Conservation (phyloP, 441 rosid genomes). For the Metrosideros polymorpha region DNA sequence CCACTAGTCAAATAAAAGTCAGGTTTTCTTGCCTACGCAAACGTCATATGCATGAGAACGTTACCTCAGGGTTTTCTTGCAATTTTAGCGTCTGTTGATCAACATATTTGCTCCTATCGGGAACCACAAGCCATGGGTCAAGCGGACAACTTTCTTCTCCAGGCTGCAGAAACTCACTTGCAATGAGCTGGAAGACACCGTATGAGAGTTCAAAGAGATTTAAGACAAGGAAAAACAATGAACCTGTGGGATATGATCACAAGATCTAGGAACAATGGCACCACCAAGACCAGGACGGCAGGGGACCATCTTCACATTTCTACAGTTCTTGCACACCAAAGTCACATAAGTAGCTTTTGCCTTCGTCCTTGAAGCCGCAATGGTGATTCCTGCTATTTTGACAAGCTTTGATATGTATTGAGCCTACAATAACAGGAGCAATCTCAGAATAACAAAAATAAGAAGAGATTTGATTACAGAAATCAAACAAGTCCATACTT, state of each 20-base stretch:
- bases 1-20: not conserved
- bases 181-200: not conserved
- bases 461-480: not conserved
- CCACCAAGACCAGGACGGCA: conserved; percentile 98
- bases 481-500: not conserved
- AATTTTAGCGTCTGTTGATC: conserved; percentile 92
- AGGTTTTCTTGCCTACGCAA: not conserved
- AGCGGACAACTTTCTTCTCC: conserved; percentile 91
- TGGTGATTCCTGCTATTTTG: conserved; percentile 85
- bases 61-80: conserved; percentile 96
- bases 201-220: not conserved
- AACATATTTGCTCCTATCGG: conserved; percentile 87
- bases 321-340: conserved; percentile 86
- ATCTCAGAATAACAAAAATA: not conserved
- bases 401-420: conserved; percentile 81
- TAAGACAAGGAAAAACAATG: not conserved
- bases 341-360: conserved; percentile 91
- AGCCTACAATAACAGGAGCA: conserved; percentile 33
- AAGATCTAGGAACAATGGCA: conserved; percentile 92
- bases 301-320: conserved; percentile 55
- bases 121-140: conserved; percentile 96
- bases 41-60: not conserved
- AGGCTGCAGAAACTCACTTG: conserved; percentile 28
- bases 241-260: conserved; percentile 91
- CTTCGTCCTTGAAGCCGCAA: conserved; percentile 92